phyloP scores from a whole-genome alignment of 2,329 filamentous ascomycete species.

The Conoideocrella luteorostrata region DNA sequence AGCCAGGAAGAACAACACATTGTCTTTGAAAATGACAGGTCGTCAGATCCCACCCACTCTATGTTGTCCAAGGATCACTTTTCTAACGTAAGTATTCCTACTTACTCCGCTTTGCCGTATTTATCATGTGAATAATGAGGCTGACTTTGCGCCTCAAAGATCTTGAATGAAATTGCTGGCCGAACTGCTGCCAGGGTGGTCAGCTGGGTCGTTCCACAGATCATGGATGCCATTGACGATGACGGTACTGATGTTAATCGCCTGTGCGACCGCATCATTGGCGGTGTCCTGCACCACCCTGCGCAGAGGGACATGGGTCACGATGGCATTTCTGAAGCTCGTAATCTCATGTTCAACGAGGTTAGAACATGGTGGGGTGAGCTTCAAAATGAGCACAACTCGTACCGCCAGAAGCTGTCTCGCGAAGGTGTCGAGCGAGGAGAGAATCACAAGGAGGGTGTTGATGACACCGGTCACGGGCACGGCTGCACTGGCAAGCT shows the following conservation, averaged over 20 bases:
- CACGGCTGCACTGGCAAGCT: conserved; percentile 78
- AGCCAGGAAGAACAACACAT: conserved; percentile 78
- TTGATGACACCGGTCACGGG: conserved; percentile 75
- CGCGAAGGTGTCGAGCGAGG: conserved; percentile 70
- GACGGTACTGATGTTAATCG: conserved; percentile 62
- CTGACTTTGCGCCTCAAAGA: too few species aligned
- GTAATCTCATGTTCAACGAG: conserved; percentile 68
- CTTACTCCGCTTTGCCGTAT: too few species aligned
- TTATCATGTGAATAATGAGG: too few species aligned
- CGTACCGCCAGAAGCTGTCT: conserved; percentile 68
- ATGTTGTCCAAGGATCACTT: conserved; percentile 98
- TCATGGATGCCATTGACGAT: conserved; percentile 84
- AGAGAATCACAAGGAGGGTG: conserved; percentile 80
- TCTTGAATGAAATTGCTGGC: conserved; percentile 84
- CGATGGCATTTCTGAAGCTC: conserved; percentile 66
- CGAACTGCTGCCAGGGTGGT: conserved; percentile 73
- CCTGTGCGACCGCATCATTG: conserved; percentile 68
- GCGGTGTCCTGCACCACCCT: conserved; percentile 82
- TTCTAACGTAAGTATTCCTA: conserved; percentile 55
- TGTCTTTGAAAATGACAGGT: conserved; percentile 75
- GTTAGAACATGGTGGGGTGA: conserved; percentile 78
- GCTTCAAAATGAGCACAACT: conserved; percentile 55
- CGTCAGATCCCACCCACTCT: conserved; percentile 80
- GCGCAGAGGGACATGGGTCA: conserved; percentile 65
- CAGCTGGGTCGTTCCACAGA: conserved; percentile 79